Evolutionary conservation across 345 rosid species (phyloP).

Genomic region (Ceriops tagal): DNA sequence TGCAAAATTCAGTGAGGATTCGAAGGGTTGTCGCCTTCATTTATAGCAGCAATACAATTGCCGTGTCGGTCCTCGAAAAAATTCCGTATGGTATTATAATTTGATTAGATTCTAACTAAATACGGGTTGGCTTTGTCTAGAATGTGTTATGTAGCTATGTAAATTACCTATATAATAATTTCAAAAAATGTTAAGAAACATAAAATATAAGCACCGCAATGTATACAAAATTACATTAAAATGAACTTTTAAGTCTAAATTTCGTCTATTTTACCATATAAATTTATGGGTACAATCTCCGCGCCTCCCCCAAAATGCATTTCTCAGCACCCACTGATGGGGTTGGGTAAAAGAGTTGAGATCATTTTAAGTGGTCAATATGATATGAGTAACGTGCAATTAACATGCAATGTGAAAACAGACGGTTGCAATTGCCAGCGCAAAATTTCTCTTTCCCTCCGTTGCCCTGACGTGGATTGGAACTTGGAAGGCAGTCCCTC

Average conservation of each 20-base stretch:
- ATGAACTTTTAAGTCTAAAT: too few species aligned
- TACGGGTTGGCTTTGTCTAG: not conserved
- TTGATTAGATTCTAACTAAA: not conserved
- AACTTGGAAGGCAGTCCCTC: constrained; percentile 41
- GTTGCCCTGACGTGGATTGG: constrained; percentile 18
- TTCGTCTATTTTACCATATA: too few species aligned
- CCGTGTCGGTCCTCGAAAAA: constrained; percentile 59
- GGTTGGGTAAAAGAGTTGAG: not conserved
- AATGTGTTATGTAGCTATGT: not conserved
- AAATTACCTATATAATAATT: constrained; percentile 6
- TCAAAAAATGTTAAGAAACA: too few species aligned
- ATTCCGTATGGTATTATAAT: constrained; percentile 4
- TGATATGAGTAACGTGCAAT: constrained; percentile 28
- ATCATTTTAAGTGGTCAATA: constrained; percentile 34
- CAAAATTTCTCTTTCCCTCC: not conserved
- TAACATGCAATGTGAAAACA: constrained; percentile 49
- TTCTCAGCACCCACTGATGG: not conserved
- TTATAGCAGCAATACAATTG: constrained; percentile 64
- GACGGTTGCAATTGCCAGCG: constrained; percentile 10
- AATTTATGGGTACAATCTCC: constrained; percentile 20
- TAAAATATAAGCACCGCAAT: too few species aligned
- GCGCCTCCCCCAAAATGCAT: not conserved
- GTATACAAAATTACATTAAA: too few species aligned
- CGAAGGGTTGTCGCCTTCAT: constrained; percentile 76
- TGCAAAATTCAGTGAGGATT: constrained; percentile 68